Conservation (phyloP, 192 early-diverging fungal genomes). For the Lunasporangiospora selenospora region DNA sequence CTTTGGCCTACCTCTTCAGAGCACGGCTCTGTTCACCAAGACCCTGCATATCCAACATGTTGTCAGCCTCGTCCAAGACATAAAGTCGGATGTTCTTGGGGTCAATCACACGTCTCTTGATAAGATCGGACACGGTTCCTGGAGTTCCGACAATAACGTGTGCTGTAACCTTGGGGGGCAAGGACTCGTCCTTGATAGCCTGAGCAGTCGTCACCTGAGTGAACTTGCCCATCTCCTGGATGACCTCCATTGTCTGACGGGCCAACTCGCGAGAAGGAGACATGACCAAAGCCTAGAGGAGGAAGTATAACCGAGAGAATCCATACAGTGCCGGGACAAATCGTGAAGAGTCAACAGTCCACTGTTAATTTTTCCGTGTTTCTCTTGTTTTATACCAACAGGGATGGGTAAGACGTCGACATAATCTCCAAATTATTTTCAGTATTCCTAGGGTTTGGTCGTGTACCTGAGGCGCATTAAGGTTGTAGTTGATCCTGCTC, state of each 20-base stretch:
- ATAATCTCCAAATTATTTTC: too few relatives aligned
- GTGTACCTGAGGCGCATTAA: constrained; percentile 69
- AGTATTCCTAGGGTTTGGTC: too few relatives aligned
- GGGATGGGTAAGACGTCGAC: too few relatives aligned
- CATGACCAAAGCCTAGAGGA: constrained; percentile 76
- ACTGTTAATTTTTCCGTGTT: too few relatives aligned
- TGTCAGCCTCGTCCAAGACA: constrained; percentile 99
- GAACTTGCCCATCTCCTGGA: constrained; percentile 91
- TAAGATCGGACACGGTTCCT: constrained; percentile 84
- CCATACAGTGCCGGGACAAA: too few relatives aligned
- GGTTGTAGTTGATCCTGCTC: constrained; percentile 76
- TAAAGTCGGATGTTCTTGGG: constrained; percentile 74
- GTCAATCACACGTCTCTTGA: constrained; percentile 69
- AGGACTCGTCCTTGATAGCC: constrained; percentile 78
- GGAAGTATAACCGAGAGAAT: neutral
- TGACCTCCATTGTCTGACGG: constrained; percentile 92
- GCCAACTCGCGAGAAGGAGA: constrained; percentile 95
- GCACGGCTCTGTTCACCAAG: constrained; percentile 88
- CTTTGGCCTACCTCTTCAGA: constrained; percentile 82
- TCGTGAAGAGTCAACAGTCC: too few relatives aligned
- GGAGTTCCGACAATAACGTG: constrained; percentile 96
- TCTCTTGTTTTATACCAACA: too few relatives aligned
- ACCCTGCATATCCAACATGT: constrained; percentile 89
- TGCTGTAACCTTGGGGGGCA: constrained; percentile 60
- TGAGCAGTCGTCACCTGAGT: constrained; percentile 76